Percentiles rank a stretch among this genome's conserved stretches.
These are phyloP conservation scores for Rhizopus arrhizus DNA, from an alignment of 371 early-diverging fungal genomes.

Conservation along the genomic window DNA sequence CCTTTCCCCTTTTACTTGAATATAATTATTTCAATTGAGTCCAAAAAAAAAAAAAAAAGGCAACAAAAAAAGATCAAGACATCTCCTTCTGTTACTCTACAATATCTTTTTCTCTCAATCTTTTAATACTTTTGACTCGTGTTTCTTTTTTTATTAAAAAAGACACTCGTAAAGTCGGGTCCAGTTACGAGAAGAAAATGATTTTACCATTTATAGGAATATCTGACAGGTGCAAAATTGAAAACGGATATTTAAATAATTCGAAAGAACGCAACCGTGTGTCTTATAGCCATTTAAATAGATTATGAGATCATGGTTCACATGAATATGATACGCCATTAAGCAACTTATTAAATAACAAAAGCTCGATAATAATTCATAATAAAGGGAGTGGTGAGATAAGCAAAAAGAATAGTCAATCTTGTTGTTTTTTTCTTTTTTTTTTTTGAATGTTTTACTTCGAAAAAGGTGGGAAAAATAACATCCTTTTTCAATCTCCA, in stretches of 20 bases:
- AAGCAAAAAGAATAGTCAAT: neutral
- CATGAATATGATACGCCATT: neutral
- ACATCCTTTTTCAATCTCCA: neutral
- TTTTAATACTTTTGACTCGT: neutral
- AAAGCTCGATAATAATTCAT: too few species aligned
- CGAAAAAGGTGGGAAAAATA: neutral
- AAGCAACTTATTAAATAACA: too few species aligned
- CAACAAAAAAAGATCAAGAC: constrained; percentile 76
- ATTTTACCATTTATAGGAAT: constrained; percentile 6
- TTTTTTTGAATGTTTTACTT: too few species aligned
- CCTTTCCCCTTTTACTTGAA: too few species aligned
- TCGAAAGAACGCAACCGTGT: neutral
- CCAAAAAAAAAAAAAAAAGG: constrained; percentile 88
- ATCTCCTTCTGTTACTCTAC: too few species aligned
- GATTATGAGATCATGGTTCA: neutral
- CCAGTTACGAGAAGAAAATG: neutral
- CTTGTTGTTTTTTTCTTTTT: too few species aligned
- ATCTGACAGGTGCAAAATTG: constrained; percentile 4
- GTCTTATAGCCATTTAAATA: neutral
- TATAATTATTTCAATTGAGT: constrained; percentile 49
- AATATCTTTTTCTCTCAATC: neutral
- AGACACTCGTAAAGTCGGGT: neutral
- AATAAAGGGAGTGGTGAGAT: neutral
- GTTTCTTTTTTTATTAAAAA: neutral
- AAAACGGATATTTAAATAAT: constrained; percentile 1